phyloP scores from a whole-genome alignment of 2,329 filamentous ascomycete species.

The Aureobasidium subglaciale region DNA sequence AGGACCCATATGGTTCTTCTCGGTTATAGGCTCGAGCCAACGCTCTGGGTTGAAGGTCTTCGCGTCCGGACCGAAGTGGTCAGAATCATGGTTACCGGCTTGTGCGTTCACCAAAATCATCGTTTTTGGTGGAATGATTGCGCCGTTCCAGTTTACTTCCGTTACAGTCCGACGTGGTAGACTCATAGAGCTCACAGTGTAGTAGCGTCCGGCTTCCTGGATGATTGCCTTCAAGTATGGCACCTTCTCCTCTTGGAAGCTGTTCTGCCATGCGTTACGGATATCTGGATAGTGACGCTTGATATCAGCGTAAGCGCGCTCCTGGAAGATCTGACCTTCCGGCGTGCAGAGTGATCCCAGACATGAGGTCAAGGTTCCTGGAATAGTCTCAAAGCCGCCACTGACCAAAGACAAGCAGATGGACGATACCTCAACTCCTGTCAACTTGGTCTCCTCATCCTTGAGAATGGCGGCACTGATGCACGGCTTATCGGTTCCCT shows the following conservation, averaged over 20 bases:
- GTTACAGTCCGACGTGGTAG: constrained; percentile 45
- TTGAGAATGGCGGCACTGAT: constrained; percentile 49
- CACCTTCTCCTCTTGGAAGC: constrained; percentile 41
- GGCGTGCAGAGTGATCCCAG: constrained; percentile 44
- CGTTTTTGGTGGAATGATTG: constrained; percentile 45
- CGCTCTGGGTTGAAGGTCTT: constrained; percentile 43
- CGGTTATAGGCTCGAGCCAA: constrained; percentile 36
- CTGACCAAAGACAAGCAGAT: constrained; percentile 49
- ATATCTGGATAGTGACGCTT: constrained; percentile 41
- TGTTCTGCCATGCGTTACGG: constrained; percentile 40
- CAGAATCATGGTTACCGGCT: constrained; percentile 47
- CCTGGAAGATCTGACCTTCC: constrained; percentile 45
- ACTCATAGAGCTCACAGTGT: constrained; percentile 48
- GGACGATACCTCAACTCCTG: constrained; percentile 46
- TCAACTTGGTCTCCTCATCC: constrained; percentile 47
- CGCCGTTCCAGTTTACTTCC: constrained; percentile 46
- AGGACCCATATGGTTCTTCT: constrained; percentile 16
- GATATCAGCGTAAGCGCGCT: constrained; percentile 48
- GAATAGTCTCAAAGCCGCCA: constrained; percentile 50
- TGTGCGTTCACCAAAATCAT: constrained; percentile 52
- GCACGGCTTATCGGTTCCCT: constrained; percentile 48
- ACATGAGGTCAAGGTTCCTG: constrained; percentile 46
- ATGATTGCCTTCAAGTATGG: constrained; percentile 45
- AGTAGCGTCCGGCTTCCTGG: constrained; percentile 47
- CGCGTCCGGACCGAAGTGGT: constrained; percentile 43